Base-by-base conservation (phyloP, 2,329 filamentous ascomycete species). In the Apiospora hydei region DNA sequence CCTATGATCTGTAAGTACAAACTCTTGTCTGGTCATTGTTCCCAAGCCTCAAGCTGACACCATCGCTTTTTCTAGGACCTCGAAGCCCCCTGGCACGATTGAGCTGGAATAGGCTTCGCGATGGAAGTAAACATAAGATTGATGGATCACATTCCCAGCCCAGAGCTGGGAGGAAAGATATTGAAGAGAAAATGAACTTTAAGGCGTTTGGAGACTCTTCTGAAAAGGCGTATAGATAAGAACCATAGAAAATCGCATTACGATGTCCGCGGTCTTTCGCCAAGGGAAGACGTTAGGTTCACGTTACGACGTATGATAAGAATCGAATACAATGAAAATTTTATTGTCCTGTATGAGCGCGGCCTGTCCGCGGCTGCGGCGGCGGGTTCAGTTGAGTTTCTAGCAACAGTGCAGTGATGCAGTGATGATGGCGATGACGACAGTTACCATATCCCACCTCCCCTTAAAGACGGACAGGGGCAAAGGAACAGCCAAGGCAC, bases 21-120 rank as follows among this genome's bases (percentile, higher is more conserved):
- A 6, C n/a, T 16, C 13, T 14, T 30, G 10, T 30, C 24, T 21
- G 21, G 18, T 8, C 77, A 80, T 85, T 76, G 85, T 84, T 74
- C 86, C 86, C 84, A 84, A 88, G 82, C 86, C 90, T 71, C 90
- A 30, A 53, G 51, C 51, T 53, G 51, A 53, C 46, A 8, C 13
- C 13, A 30, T 26, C 34, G 34, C 34, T 30, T 26, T 26, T 7
- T 53, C 51, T 26, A 53, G 51, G 30, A 61, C 53, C 53, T 61
- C 53, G 7, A 61, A 61, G 53, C 53, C 90, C 67, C 89, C 89
- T 57, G 89, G 88, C 71, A 93, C 91, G 1, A 93, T 93, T 78
- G 91, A 93, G 84, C 88, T 93, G 85, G 67, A 73, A 38, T 73
- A 70, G 57, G 69, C 34, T 57, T 21, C n/a, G 18, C 8, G 10